A percentile compares a stretch with the other conserved stretches of the same genome.
Evolutionary conservation across 306 rosid species (phyloP).

Genomic region (Fragaria nilgerrensis): DNA sequence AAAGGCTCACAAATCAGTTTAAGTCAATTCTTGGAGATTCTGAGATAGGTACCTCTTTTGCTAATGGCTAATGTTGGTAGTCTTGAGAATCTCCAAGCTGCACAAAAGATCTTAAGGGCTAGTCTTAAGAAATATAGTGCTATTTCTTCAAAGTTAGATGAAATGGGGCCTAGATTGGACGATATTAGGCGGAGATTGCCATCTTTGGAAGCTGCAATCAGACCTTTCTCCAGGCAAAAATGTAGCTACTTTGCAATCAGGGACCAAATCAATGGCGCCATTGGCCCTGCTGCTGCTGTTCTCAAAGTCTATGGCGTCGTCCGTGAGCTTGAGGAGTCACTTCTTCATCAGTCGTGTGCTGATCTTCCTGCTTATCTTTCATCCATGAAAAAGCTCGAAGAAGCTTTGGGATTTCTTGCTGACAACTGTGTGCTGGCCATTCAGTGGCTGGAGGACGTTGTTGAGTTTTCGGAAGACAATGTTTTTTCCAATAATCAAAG

Average conservation of each 20-base stretch:
- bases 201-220: conserved; percentile 47
- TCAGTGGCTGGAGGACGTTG: conserved; percentile 60
- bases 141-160: conserved; percentile 42
- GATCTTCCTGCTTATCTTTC: conserved; percentile 53
- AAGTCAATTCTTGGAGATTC: conserved; percentile 26
- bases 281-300: conserved; percentile 64
- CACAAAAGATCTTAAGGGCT: conserved; percentile 45
- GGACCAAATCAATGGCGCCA: conserved; percentile 46
- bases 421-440: conserved; percentile 58
- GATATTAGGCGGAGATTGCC: conserved; percentile 37
- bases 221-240: conserved; percentile 18
- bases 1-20: conserved; percentile 24
- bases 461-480: conserved; percentile 42
- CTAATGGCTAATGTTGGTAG: conserved; percentile 43
- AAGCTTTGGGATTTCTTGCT: conserved; percentile 66
- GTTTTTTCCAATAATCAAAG: conserved; percentile 31
- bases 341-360: conserved; percentile 33
- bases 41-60: conserved; percentile 16
- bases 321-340: conserved; percentile 53
- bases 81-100: conserved; percentile 42
- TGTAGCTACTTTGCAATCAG: conserved; percentile 34
- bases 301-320: conserved; percentile 50
- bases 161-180: conserved; percentile 51
- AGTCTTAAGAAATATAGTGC: conserved; percentile 53
- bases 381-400: conserved; percentile 55